Conservation (phyloP, 2,329 filamentous ascomycete species). For the Zymoseptoria brevis region DNA sequence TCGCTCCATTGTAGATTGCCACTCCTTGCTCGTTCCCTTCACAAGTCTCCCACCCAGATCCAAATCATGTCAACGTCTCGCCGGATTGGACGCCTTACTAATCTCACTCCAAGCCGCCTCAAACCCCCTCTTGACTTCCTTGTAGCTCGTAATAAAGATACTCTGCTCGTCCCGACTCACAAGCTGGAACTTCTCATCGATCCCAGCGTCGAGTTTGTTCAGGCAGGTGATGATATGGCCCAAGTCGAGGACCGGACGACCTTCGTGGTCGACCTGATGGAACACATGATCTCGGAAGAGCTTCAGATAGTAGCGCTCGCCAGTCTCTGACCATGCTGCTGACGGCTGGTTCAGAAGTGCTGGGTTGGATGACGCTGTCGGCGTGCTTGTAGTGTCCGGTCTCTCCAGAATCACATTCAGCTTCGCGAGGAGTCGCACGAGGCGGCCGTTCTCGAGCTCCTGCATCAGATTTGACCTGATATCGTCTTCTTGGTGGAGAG, state of each 20-base stretch:
- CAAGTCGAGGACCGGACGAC: constrained; percentile 74
- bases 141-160: constrained; percentile 79
- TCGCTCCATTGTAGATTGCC: too few species aligned
- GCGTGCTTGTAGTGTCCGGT: constrained; percentile 54
- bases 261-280: constrained; percentile 82
- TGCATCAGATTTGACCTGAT: constrained; percentile 62
- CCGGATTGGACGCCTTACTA: constrained; percentile 18
- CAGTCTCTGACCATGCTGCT: constrained; percentile 73
- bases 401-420: constrained; percentile 83
- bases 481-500: constrained; percentile 71
- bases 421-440: constrained; percentile 74
- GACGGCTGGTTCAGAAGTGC: constrained; percentile 26
- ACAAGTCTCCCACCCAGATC: neutral
- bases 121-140: constrained; percentile 66
- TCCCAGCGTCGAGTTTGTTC: constrained; percentile 87
- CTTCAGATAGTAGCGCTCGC: constrained; percentile 85
- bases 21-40: too few species aligned
- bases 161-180: constrained; percentile 87
- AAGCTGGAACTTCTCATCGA: constrained; percentile 76
- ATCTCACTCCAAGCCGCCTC: constrained; percentile 56
- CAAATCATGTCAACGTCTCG: constrained; percentile 2
- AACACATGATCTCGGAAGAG: constrained; percentile 96
- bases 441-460: constrained; percentile 82
- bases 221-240: constrained; percentile 80
- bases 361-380: constrained; percentile 25